phyloP scores from a whole-genome alignment of 352 stramenopile genomes.

The Globisporangium takayamanum region DNA sequence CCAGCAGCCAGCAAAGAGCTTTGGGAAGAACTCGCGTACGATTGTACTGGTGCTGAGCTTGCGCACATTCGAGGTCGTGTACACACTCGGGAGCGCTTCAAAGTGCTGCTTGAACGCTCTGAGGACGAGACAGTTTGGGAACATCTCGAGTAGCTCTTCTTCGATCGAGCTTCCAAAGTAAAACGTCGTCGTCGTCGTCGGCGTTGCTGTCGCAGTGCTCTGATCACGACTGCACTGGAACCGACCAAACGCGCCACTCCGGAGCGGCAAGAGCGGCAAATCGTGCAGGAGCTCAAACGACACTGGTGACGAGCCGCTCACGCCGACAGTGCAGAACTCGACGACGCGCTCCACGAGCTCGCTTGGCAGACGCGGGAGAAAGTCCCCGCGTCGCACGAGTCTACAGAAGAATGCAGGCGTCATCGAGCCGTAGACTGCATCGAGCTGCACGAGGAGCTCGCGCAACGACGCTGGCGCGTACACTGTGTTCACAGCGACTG shows the following conservation, averaged over 20 bases:
- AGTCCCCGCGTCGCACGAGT: conserved; percentile 26
- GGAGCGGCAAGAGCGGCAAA: conserved; percentile 40
- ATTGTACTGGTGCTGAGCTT: conserved; percentile 26
- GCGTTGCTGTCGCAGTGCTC: neutral
- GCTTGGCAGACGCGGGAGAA: conserved; percentile 26
- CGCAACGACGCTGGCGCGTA: conserved; percentile 26
- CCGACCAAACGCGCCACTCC: conserved; percentile 31
- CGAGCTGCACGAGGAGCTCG: conserved; percentile 38
- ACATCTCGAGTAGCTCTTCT: conserved; percentile 40
- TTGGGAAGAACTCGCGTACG: conserved; percentile 33
- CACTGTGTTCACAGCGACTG: conserved; percentile 25
- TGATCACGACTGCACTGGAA: conserved; percentile 12
- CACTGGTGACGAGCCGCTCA: neutral
- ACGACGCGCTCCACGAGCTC: conserved; percentile 28
- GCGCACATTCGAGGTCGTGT: conserved; percentile 40
- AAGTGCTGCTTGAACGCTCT: conserved; percentile 37
- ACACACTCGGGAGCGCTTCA: conserved; percentile 33
- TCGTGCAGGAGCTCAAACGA: conserved; percentile 23
- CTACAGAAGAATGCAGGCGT: conserved; percentile 49
- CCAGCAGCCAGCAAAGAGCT: conserved; percentile 30
- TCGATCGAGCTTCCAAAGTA: conserved; percentile 44
- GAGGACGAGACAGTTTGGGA: conserved; percentile 32
- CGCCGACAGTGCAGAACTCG: conserved; percentile 35
- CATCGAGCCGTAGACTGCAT: conserved; percentile 47
- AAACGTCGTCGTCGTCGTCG: conserved; percentile 8